Evolutionary conservation across 768 basidiomycete genomes (phyloP).

Genomic region (Russula earlei): DNA sequence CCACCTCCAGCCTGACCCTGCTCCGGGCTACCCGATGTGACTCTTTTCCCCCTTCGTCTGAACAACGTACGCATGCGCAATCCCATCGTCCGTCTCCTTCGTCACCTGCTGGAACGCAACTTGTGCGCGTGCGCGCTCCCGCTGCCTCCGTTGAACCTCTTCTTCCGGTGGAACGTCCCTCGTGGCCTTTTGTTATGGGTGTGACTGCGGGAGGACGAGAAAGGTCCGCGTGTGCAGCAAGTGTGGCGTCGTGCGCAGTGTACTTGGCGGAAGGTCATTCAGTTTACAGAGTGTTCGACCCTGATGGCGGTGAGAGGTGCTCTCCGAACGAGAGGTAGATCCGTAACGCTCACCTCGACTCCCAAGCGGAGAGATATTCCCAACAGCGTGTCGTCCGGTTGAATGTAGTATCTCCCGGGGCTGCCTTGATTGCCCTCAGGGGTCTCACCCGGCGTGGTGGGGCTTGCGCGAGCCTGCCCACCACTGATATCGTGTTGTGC

Average conservation of each 20-base stretch:
- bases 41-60: slow-evolving; percentile 23
- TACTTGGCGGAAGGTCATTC: slow-evolving; percentile 56
- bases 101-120: slow-evolving; percentile 53
- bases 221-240: slow-evolving; percentile 58
- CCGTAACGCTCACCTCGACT: slow-evolving; percentile 42
- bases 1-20: slow-evolving; percentile 33
- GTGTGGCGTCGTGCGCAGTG: slow-evolving; percentile 62
- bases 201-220: slow-evolving; percentile 42
- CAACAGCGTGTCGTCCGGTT: slow-evolving; percentile 15
- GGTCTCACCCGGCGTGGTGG: background rate
- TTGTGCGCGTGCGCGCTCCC: slow-evolving; percentile 45
- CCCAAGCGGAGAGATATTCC: slow-evolving; percentile 15
- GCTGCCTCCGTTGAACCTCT: slow-evolving; percentile 35
- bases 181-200: slow-evolving; percentile 21
- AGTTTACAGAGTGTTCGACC: slow-evolving; percentile 52
- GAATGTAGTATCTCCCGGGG: slow-evolving; percentile 14
- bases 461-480: background rate
- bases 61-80: slow-evolving; percentile 62
- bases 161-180: slow-evolving; percentile 28
- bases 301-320: slow-evolving; percentile 28
- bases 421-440: background rate
- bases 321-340: background rate
- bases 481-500: background rate
- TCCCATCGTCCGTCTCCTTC: slow-evolving; percentile 58
- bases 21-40: background rate